These are phyloP conservation scores for Picocystis salinarum DNA, from an alignment of 139 green algal genomes.

Conservation along the genomic window DNA sequence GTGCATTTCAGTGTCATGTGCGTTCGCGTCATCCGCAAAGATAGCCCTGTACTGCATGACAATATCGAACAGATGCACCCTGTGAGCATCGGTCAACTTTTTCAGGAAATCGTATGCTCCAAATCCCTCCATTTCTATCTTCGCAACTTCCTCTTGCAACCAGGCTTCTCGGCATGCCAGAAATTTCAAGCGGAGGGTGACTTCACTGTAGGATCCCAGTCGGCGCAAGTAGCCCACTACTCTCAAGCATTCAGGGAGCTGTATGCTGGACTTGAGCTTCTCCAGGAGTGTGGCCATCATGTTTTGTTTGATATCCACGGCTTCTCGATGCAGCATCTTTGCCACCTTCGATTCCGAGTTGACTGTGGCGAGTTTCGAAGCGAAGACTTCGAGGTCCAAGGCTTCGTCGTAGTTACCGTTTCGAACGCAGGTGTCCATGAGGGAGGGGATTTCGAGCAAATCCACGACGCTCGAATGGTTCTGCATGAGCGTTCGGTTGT, in stretches of 20 bases:
- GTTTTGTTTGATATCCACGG: conserved; percentile 20
- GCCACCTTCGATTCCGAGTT: conserved; percentile 52
- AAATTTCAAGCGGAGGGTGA: conserved; percentile 34
- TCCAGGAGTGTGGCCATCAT: conserved; percentile 42
- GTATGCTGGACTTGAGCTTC: conserved; percentile 5
- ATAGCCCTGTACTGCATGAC: conserved; percentile 95
- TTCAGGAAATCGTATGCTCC: conserved; percentile 49
- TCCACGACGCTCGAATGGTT: conserved; percentile 59
- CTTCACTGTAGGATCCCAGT: conserved; percentile 57
- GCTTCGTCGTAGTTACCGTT: conserved; percentile 92
- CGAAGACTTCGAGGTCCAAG: conserved; percentile 68
- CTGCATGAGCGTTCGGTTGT: conserved; percentile 13
- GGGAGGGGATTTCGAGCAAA: conserved; percentile 80
- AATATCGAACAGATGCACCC: conserved; percentile 94
- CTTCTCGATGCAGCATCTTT: conserved; percentile 39
- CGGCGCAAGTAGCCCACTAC: conserved; percentile 81
- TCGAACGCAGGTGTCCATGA: conserved; percentile 89
- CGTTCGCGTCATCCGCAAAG: conserved; percentile 58
- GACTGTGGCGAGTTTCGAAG: conserved; percentile 36
- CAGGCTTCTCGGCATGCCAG: conserved; percentile 3
- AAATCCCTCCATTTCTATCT: not conserved
- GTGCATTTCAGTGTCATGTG: conserved; percentile 5
- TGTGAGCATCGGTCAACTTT: conserved; percentile 78
- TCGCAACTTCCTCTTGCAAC: conserved; percentile 11
- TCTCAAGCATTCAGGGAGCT: conserved; percentile 74